Conservation (phyloP, 495 filamentous ascomycete genomes). For the Pyrenula massariospora region DNA sequence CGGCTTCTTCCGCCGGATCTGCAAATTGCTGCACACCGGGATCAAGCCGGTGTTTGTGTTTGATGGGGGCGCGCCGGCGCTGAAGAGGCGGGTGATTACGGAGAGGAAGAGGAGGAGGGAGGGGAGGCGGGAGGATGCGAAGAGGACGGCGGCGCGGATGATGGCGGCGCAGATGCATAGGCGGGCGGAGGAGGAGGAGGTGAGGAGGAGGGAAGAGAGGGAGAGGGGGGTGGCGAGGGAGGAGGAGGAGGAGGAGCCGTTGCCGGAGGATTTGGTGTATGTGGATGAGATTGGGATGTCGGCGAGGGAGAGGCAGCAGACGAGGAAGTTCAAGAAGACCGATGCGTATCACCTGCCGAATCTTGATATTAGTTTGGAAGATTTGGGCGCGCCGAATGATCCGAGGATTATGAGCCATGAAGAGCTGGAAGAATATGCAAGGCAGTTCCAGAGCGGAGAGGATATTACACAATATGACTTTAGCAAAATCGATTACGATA, state of each 20-base stretch:
- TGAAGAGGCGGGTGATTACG: constrained; percentile 85
- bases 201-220: constrained; percentile 42
- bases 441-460: constrained; percentile 83
- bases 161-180: constrained; percentile 89
- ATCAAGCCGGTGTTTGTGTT: constrained; percentile 97
- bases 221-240: constrained; percentile 6
- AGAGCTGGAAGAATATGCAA: constrained; percentile 84
- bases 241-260: constrained; percentile 47
- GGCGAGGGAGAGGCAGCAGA: constrained; percentile 58
- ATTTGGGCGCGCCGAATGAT: constrained; percentile 84
- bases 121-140: constrained; percentile 85
- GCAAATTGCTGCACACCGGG: constrained; percentile 93
- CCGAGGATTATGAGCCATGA: constrained; percentile 89
- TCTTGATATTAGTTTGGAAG: constrained; percentile 57
- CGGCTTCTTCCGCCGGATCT: constrained; percentile 95
- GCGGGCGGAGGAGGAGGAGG: constrained; percentile 70
- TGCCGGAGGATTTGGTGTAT: constrained; percentile 69
- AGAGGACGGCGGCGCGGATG: constrained; percentile 76
- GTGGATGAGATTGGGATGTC: constrained; percentile 80
- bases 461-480: constrained; percentile 98
- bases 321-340: constrained; percentile 73
- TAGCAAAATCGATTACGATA: constrained; percentile 94
- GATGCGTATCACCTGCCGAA: constrained; percentile 92
- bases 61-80: constrained; percentile 81
- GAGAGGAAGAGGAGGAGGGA: constrained; percentile 69